Base-by-base conservation (phyloP, 192 early-diverging fungal genomes). In the Lobosporangium transversale region DNA sequence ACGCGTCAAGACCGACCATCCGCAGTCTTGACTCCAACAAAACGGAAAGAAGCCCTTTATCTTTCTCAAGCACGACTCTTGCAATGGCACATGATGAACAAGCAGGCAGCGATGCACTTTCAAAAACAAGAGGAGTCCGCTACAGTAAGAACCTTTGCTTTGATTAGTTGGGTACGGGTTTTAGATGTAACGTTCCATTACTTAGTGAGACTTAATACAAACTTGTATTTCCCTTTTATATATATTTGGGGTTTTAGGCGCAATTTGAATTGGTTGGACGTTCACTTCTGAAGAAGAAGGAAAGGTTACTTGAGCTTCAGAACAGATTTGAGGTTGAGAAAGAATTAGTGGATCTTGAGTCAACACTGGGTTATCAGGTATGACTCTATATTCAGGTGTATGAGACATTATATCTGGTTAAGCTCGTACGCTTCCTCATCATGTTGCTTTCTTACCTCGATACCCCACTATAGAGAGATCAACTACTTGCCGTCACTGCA, bases 21-120 rank as follows among this genome's bases (percentile, higher is more conserved):
- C 0, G n/a, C 40, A 3, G 27, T 32, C 33, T 2, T 40, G 1
- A 27, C 37, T 23, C 26, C 58, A 30, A 26, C 33, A 15, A 76
- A 67, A 40, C 42, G 48, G 20, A 58, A 66, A 36, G 73, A 76
- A n/a, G 73, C 66, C 14, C 33, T 76, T 2, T 76, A 76, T 48
- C 48, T 76, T 6, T 59, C 73, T 2, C 73, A 76, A n/a, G 53
- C 59, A 18, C 40, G 62, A 14, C 73, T 76, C 11, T 14, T 76
- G 40, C 73, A 76, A 37, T 67, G 57, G 59, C 59, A 62, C 23
- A 18, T 57, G 29, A 62, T 62, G 73, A 42, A 15, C 23, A 61
- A 52, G 52, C 50, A 30, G 15, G 36, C 58, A 3, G 26, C 30
- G 2, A n/a, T 51, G 23, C 50, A 66, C 14, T 67, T 76, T 45